Evolutionary conservation across 2,329 filamentous ascomycete genomes (phyloP).

Genomic region (Verticillium nubilum): DNA sequence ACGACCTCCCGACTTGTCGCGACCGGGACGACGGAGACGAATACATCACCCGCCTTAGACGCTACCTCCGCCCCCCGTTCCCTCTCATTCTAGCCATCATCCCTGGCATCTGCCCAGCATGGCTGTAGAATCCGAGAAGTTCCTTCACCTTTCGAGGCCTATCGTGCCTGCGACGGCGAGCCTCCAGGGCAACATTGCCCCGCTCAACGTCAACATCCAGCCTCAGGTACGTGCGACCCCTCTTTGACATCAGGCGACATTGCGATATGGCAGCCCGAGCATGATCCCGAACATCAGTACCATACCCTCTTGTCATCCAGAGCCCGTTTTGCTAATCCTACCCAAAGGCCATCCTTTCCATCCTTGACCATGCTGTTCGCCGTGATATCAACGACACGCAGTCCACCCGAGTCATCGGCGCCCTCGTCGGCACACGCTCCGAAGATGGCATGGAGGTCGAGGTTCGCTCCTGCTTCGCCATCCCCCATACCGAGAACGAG

Average conservation of each 20-base stretch:
- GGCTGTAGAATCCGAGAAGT: conserved; percentile 75
- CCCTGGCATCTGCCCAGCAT: conserved; percentile 53
- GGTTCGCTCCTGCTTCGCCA: conserved; percentile 93
- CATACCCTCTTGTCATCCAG: not conserved
- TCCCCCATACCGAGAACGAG: conserved; percentile 95
- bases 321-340: not conserved
- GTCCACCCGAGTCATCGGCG: conserved; percentile 94
- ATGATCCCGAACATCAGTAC: not conserved
- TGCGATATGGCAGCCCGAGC: no score
- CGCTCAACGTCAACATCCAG: conserved; percentile 90
- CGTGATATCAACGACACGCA: conserved; percentile 71
- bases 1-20: not conserved
- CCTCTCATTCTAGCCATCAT: conserved; percentile 13
- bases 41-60: not conserved
- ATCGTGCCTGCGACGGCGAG: conserved; percentile 76
- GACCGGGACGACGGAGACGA: not conserved
- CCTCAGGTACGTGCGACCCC: conserved; percentile 65
- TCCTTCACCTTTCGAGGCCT: conserved; percentile 91
- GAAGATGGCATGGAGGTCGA: conserved; percentile 97
- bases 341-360: conserved; percentile 59
- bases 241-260: not conserved
- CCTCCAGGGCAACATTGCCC: conserved; percentile 79
- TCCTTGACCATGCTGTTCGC: conserved; percentile 91
- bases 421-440: conserved; percentile 84
- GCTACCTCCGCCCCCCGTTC: conserved; percentile 9